These are phyloP conservation scores for Cladophialophora bantiana DNA, from an alignment of 2,329 filamentous ascomycete genomes.

Conservation along the genomic window DNA sequence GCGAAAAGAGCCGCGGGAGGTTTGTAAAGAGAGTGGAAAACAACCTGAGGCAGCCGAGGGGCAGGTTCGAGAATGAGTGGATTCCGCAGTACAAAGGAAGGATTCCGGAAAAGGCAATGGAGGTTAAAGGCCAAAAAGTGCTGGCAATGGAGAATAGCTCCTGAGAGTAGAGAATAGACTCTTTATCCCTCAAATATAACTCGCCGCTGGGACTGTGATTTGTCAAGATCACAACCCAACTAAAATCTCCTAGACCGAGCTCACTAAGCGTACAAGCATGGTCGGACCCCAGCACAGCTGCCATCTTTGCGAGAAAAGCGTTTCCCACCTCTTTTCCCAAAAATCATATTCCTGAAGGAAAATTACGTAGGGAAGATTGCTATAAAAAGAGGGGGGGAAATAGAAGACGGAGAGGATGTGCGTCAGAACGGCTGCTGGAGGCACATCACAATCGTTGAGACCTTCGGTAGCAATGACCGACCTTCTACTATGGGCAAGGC, in stretches of 20 bases:
- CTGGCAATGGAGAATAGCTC: background rate
- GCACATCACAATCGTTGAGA: background rate
- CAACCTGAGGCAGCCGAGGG: conserved; percentile 13
- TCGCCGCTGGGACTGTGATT: background rate
- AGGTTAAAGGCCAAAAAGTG: background rate
- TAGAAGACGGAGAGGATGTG: background rate
- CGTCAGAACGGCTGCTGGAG: background rate
- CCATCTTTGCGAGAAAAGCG: too few species aligned
- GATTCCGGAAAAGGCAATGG: background rate
- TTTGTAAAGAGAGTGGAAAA: conserved; percentile 12
- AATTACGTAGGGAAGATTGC: too few species aligned
- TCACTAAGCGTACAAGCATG: background rate
- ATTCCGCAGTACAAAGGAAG: conserved; percentile 20
- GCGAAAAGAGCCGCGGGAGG: conserved; percentile 5
- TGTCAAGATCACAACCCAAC: background rate
- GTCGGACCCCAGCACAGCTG: background rate
- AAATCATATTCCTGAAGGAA: too few species aligned
- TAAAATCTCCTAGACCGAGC: background rate
- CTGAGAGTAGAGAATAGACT: background rate
- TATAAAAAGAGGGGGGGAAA: too few species aligned
- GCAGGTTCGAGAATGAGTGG: conserved; percentile 20
- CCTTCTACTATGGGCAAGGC: background rate
- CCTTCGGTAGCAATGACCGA: background rate
- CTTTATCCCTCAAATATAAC: background rate
- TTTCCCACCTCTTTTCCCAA: too few species aligned